Evolutionary conservation across 306 rosid species (phyloP).

Genomic region (Parietaria judaica): DNA sequence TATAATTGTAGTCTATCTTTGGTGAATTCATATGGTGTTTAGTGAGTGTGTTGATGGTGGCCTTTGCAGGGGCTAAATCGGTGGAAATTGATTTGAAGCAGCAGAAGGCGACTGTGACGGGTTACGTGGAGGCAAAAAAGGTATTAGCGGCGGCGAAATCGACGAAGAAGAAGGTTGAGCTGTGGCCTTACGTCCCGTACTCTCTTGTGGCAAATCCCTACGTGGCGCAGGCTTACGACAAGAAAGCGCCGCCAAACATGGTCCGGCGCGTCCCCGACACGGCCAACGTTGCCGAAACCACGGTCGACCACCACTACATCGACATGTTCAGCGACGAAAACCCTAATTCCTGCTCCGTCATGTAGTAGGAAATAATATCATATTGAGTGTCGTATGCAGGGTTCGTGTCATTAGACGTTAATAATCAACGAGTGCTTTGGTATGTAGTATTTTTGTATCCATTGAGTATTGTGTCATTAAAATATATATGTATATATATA

Average conservation of each 20-base stretch:
- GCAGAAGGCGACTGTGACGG: conserved; percentile 89
- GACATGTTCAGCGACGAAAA: conserved; percentile 77
- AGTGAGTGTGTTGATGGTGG: background rate
- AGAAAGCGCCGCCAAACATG: conserved; percentile 97
- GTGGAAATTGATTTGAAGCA: conserved; percentile 88
- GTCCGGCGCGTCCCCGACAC: conserved; percentile 59
- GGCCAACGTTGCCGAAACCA: conserved; percentile 40
- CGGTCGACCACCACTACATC: conserved; percentile 47
- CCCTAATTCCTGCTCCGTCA: conserved; percentile 74
- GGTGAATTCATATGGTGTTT: too few relatives aligned
- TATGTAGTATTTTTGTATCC: background rate
- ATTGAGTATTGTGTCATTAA: too few relatives aligned
- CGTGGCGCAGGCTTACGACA: conserved; percentile 70
- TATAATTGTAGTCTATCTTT: too few relatives aligned
- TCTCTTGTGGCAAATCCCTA: conserved; percentile 71
- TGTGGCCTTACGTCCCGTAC: conserved; percentile 94
- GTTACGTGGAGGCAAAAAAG: conserved; percentile 78
- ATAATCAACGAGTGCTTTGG: background rate
- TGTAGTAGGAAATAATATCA: conserved; percentile 25
- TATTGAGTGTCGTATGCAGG: too few relatives aligned
- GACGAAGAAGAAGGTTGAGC: conserved; percentile 86
- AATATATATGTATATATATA: too few relatives aligned
- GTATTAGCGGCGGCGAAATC: conserved; percentile 88
- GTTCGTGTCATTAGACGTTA: background rate
- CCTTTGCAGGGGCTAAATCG: conserved; percentile 55